Base-by-base conservation (phyloP, 257 asterid genomes). In the Thymus quinquecostatus region DNA sequence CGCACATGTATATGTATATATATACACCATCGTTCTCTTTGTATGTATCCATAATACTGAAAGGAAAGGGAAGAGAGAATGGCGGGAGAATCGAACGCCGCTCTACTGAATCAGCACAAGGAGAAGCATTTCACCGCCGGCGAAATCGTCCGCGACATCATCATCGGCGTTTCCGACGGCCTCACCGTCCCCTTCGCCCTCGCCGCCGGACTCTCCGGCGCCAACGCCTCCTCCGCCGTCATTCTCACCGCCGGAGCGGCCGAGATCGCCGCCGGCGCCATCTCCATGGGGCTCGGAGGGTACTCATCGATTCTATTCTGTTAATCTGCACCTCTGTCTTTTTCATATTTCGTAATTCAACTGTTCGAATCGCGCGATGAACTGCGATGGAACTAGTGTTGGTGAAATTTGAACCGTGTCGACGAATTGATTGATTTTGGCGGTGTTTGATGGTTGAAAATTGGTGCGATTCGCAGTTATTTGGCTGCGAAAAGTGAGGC, bases 221-320 rank as follows among this genome's bases (percentile, higher is more conserved):
- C 99, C 41, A 91, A 88, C 64, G 98, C 96, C 1, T 78, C 99
- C 27, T 89, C 99, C 53, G 77, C 96, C 63, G 88, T 94, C 70
- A 88, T 94, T 50, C 91, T 94, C 80, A 94, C 99, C 14, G 99
- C 99, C 50, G 99, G 99, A 3, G 78, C 88, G 0, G 98, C 98
- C 1, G 97, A 91, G 85, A 96, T 94, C 62, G 96, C 97, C 41
- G 99, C 99, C 27, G 98, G 99, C 10, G 98, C 97, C 73, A 91
- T 94, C 64, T 91, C 99, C 80, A 94, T 94, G 99, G 99, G 99
- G 28, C 99, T 94, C 45, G 99, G 99, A 76, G 99, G 98, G 99
- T 94, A 82, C 0, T 34, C 47, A 0, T 28, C 10, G 29, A n/a
- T 1, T 59, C 12, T 60, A 3, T 30, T 0, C 7, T 21, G 21